These are phyloP conservation scores for Citrullus mucosospermus DNA, from an alignment of 306 rosid genomes.

Conservation along the genomic window DNA sequence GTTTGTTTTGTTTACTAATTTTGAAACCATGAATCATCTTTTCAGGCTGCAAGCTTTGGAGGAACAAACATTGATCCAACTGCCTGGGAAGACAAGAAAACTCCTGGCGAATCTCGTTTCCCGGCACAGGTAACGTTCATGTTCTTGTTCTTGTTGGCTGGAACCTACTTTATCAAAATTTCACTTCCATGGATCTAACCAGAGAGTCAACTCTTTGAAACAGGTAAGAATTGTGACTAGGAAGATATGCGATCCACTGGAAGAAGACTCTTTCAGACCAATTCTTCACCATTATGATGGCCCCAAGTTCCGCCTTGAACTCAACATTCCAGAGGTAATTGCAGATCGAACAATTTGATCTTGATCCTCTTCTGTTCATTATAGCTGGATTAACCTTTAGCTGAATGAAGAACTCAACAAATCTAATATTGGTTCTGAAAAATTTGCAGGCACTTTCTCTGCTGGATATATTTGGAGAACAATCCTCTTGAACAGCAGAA, in stretches of 20 bases:
- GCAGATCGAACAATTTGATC: not conserved
- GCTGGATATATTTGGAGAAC: constrained; percentile 65
- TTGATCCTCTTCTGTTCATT: not conserved
- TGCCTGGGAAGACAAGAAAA: constrained; percentile 97
- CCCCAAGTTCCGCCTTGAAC: constrained; percentile 86
- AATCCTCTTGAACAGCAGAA: constrained; percentile 26
- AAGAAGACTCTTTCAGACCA: constrained; percentile 93
- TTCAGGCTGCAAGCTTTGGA: constrained; percentile 91
- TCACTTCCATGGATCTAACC: not conserved
- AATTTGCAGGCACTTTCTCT: constrained; percentile 73
- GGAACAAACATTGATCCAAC: constrained; percentile 86
- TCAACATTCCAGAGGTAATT: constrained; percentile 68
- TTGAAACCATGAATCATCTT: not conserved
- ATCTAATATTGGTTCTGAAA: not conserved
- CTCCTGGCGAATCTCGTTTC: constrained; percentile 80
- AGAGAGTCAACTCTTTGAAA: not conserved
- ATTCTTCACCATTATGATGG: constrained; percentile 96
- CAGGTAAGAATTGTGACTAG: constrained; percentile 73
- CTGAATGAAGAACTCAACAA: not conserved
- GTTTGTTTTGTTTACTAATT: not conserved
- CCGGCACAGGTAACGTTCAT: constrained; percentile 68
- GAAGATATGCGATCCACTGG: constrained; percentile 76
- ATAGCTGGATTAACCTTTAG: not conserved
- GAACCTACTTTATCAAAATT: not conserved
- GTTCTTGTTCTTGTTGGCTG: not conserved